A percentile compares a stretch with the other conserved stretches of the same genome.
phyloP scores from a whole-genome alignment of 352 stramenopile species.

The Aphanomyces cochlioides region DNA sequence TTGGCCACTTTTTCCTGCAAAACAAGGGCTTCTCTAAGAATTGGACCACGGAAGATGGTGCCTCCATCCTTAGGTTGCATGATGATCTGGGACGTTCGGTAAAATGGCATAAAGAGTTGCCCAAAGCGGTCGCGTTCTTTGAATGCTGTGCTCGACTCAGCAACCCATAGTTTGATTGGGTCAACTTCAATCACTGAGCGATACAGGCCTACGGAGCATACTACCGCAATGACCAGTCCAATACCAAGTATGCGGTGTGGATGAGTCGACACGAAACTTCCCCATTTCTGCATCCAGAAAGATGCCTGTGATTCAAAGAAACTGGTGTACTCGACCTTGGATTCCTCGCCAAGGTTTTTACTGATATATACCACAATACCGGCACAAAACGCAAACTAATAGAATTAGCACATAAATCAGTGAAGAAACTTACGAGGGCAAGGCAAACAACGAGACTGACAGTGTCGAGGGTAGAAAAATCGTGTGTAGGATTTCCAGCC shows the following conservation, averaged over 20 bases:
- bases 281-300: constrained; percentile 34
- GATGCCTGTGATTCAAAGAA: background rate
- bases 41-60: constrained; percentile 38
- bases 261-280: constrained; percentile 37
- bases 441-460: background rate
- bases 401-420: too few relatives aligned
- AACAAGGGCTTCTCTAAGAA: constrained; percentile 48
- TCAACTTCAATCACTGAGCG: constrained; percentile 46
- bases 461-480: constrained; percentile 11
- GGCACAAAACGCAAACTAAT: too few relatives aligned
- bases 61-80: constrained; percentile 53
- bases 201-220: constrained; percentile 34
- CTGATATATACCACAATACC: too few relatives aligned
- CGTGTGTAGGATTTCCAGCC: background rate
- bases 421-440: background rate
- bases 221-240: constrained; percentile 31
- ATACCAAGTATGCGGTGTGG: constrained; percentile 35
- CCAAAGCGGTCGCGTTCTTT: constrained; percentile 44
- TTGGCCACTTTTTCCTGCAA: constrained; percentile 42
- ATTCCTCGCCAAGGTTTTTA: too few relatives aligned
- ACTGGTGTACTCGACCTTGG: background rate
- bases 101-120: constrained; percentile 56
- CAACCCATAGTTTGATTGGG: constrained; percentile 55
- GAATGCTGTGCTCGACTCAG: constrained; percentile 43
- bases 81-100: constrained; percentile 51